These are phyloP conservation scores for Blumeriella jaapii DNA, from an alignment of 2,329 filamentous ascomycete genomes.

Conservation along the genomic window DNA sequence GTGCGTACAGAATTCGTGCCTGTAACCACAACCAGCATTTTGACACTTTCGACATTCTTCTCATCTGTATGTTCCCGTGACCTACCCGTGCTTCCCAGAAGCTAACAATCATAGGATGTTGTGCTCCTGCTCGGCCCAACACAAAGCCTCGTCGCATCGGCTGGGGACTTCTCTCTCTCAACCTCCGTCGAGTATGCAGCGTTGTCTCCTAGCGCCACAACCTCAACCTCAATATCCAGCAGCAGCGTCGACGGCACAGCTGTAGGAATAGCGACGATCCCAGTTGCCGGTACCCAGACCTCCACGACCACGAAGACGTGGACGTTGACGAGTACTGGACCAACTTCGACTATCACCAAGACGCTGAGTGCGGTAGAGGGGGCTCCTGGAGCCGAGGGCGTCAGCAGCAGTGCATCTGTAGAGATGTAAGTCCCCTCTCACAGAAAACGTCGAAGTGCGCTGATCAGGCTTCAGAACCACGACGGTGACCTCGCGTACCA, in stretches of 20 bases:
- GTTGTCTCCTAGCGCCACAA: constrained; percentile 8
- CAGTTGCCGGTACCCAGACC: neutral
- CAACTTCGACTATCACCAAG: constrained; percentile 1
- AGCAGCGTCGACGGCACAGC: neutral
- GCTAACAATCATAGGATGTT: constrained; percentile 8
- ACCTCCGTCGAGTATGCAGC: constrained; percentile 11
- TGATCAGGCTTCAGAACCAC: neutral
- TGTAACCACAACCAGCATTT: constrained; percentile 12
- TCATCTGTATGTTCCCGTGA: constrained; percentile 9
- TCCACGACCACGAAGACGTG: neutral
- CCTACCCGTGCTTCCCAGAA: neutral
- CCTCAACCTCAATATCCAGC: neutral
- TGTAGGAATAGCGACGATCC: neutral
- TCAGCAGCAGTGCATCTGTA: too few species aligned
- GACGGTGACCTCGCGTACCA: constrained; percentile 1
- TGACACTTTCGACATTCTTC: constrained; percentile 15
- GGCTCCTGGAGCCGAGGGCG: neutral
- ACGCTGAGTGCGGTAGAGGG: neutral
- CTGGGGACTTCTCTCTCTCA: constrained; percentile 11
- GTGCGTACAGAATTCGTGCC: constrained; percentile 12
- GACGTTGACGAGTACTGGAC: neutral
- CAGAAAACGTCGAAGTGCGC: neutral
- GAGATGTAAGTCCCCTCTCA: neutral
- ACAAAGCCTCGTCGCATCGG: constrained; percentile 9
- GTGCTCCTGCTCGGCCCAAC: constrained; percentile 13